Evolutionary conservation across 441 rosid species (phyloP).

Genomic region (Pelargonium fulgidum): DNA sequence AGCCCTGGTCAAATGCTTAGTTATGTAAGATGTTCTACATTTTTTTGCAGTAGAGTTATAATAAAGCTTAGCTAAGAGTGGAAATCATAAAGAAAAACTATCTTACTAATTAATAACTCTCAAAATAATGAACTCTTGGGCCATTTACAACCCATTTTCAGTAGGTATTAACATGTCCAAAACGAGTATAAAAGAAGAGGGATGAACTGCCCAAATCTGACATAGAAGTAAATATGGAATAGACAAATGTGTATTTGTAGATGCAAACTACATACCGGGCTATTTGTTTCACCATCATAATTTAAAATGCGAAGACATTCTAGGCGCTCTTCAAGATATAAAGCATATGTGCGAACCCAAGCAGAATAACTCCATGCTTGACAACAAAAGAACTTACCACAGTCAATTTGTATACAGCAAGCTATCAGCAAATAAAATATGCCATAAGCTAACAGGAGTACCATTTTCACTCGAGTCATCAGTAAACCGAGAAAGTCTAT

Average conservation of each 20-base stretch:
- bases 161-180: background rate
- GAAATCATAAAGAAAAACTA: background rate
- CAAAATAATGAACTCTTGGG: background rate
- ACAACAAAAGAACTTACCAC: conserved; percentile 12
- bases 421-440: conserved; percentile 10
- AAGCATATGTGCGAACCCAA: conserved; percentile 40
- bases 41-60: background rate
- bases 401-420: background rate
- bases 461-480: conserved; percentile 38
- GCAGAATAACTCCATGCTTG: conserved; percentile 48
- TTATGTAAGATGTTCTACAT: background rate
- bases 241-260: background rate
- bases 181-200: background rate
- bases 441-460: conserved; percentile 9
- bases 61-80: no score
- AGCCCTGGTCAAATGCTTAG: background rate
- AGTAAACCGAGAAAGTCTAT: conserved; percentile 33
- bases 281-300: conserved; percentile 32
- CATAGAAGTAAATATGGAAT: background rate
- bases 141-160: background rate
- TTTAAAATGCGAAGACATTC: conserved; percentile 31
- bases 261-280: conserved; percentile 19
- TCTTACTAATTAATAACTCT: no score
- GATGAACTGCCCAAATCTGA: background rate
- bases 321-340: conserved; percentile 38